Conservation (phyloP, 2,329 filamentous ascomycete species). For the Zymoseptoria brevis region DNA sequence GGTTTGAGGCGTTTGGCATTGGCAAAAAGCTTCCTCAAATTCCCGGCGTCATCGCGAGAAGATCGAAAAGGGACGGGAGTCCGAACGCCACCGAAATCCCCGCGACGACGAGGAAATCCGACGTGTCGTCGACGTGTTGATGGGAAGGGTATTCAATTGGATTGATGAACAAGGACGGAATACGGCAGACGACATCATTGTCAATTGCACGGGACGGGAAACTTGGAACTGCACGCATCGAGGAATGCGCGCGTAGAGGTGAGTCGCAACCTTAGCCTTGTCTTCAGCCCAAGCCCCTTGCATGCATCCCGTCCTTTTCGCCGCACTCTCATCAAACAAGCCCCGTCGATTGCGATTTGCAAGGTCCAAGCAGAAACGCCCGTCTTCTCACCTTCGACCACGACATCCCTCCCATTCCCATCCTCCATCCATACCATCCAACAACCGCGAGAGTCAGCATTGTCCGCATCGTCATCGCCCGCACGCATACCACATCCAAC, state of each 20-base stretch:
- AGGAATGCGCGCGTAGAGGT: neutral
- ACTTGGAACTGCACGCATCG: neutral
- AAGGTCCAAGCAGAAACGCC: neutral
- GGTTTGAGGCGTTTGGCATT: neutral
- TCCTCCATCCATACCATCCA: neutral
- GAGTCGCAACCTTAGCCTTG: neutral
- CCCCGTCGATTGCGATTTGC: neutral
- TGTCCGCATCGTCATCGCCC: neutral
- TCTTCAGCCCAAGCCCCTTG: neutral
- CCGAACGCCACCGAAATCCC: neutral
- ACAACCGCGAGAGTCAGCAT: neutral
- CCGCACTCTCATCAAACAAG: neutral
- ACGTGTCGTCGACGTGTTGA: neutral
- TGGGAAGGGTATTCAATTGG: neutral
- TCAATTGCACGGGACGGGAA: neutral
- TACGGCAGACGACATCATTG: neutral
- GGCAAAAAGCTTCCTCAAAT: neutral
- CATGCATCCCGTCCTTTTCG: neutral
- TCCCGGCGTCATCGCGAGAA: neutral
- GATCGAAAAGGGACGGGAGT: neutral
- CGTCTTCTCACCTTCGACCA: neutral
- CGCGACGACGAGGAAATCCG: neutral
- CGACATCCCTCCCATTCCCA: neutral
- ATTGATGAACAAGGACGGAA: neutral
- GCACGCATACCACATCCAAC: neutral